Evolutionary conservation across 192 early-diverging fungal species (phyloP).

Genomic region (Linnemannia schmuckeri): DNA sequence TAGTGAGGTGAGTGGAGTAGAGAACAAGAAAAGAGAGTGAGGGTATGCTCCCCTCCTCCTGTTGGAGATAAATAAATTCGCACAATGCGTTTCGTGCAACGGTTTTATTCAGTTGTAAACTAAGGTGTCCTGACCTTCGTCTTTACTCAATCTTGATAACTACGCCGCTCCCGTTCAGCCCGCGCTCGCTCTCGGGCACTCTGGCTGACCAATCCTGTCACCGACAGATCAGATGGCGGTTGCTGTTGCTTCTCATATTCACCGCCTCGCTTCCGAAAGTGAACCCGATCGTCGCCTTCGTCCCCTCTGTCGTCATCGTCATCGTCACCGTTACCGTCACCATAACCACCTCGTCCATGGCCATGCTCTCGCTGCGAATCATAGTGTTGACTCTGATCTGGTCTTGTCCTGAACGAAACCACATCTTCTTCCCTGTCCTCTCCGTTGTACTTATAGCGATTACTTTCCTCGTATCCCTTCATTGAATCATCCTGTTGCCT

Average conservation of each 20-base stretch:
- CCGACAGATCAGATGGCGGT: not conserved
- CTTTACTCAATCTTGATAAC: not conserved
- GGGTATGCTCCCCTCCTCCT: no score
- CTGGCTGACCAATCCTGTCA: conserved; percentile 23
- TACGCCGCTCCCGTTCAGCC: conserved; percentile 23
- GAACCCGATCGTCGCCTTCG: not conserved
- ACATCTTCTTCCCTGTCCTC: conserved; percentile 21
- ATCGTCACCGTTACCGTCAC: conserved; percentile 1
- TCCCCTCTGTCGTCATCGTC: not conserved
- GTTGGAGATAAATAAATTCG: no score
- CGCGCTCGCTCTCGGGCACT: conserved; percentile 35
- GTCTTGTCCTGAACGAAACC: conserved; percentile 27
- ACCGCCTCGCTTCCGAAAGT: conserved; percentile 5
- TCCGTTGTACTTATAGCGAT: not conserved
- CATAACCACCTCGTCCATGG: conserved; percentile 15
- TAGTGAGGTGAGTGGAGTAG: no score
- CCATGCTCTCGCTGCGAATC: not conserved
- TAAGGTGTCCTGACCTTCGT: no score
- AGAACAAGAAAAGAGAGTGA: no score
- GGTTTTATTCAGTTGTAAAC: no score
- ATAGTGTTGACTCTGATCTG: not conserved
- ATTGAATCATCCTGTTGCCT: not conserved
- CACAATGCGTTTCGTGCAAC: no score
- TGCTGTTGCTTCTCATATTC: conserved; percentile 4
- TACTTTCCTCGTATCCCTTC: conserved; percentile 4